Base-by-base conservation (phyloP, 192 early-diverging fungal genomes). In the Rhizophagus clarus region DNA sequence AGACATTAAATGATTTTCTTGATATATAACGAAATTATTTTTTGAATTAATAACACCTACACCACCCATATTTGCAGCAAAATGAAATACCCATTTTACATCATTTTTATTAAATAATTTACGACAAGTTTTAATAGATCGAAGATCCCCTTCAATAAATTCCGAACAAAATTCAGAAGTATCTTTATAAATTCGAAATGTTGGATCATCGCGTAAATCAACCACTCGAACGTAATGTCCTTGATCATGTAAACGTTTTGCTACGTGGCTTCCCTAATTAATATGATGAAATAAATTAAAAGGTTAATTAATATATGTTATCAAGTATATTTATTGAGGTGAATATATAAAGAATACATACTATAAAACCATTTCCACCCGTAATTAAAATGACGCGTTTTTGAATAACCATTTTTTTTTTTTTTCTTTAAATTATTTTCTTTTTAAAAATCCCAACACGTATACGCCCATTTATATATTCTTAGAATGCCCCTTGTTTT, bases 21-120 rank as follows among this genome's bases (percentile, higher is more conserved):
- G 0, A 67, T 67, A 67, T 67, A 67, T 67, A 0, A 31, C 2
- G 7, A 67, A 67, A 67, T 67, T 28, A 29, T 67, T 67, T 67
- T 67, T 29, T 17, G 26, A 26, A 31, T 67, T 22, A 28, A 67
- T 67, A 26, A 31, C 15, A 6, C 64, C 64, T 9, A 67, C 12
- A 31, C 64, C 64, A 6, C 64, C 64, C 64, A 67, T 67, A 32
- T 26, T 29, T 31, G 64, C 64, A 11, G 64, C 64, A 31, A 67
- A 67, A 67, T 67, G 64, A 32, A 67, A 67, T 31, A 67, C 64
- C 64, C 64, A 67, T 67, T 67, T 26, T 17, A 67, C 6, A 17
- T 31, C 64, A 6, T 67, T 67, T 4, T 31, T 31, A 31, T 5
- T 17, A 56, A 56, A 56, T 56, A 56, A 56, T 31, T 67, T 26